Percentiles rank a stretch among this genome's conserved stretches.
Conservation (phyloP, 2,329 filamentous ascomycete genomes). For the Trichoderma asperellum region DNA sequence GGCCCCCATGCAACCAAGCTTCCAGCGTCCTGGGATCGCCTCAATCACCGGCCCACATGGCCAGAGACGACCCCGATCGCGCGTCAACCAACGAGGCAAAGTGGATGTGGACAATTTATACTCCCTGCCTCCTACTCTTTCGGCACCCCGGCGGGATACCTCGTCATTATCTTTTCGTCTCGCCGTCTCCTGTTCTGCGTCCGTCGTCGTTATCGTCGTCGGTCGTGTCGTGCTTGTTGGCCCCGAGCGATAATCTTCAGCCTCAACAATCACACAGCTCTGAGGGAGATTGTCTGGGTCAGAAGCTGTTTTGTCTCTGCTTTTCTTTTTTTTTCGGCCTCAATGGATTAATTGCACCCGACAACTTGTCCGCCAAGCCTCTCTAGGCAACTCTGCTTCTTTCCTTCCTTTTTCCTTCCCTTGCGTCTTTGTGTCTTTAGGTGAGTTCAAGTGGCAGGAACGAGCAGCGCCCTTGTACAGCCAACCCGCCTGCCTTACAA, state of each 20-base stretch:
- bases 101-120: slow-evolving; percentile 28
- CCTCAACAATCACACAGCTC: slow-evolving; percentile 5
- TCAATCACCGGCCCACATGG: slow-evolving; percentile 29
- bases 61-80: slow-evolving; percentile 28
- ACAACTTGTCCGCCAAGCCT: slow-evolving; percentile 1
- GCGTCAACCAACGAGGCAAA: slow-evolving; percentile 26
- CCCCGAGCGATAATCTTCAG: slow-evolving; percentile 17
- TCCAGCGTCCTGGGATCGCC: slow-evolving; percentile 29
- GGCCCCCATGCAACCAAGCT: slow-evolving; percentile 26
- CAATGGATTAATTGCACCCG: slow-evolving; percentile 17
- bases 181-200: slow-evolving; percentile 25
- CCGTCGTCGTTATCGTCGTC: slow-evolving; percentile 11
- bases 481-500: slow-evolving; percentile 1
- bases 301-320: slow-evolving; percentile 2
- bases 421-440: slow-evolving; percentile 19
- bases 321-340: neutral
- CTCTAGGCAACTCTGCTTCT: slow-evolving; percentile 10
- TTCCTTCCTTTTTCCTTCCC: slow-evolving; percentile 23
- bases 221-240: slow-evolving; percentile 4
- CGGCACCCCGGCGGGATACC: slow-evolving; percentile 21
- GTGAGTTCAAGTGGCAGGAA: slow-evolving; percentile 26
- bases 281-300: neutral
- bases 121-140: slow-evolving; percentile 26
- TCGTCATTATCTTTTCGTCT: slow-evolving; percentile 26
- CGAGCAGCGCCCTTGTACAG: neutral